These are phyloP conservation scores for Ophiocordyceps camponoti-leonardi DNA, from an alignment of 2,329 filamentous ascomycete species.

Conservation along the genomic window DNA sequence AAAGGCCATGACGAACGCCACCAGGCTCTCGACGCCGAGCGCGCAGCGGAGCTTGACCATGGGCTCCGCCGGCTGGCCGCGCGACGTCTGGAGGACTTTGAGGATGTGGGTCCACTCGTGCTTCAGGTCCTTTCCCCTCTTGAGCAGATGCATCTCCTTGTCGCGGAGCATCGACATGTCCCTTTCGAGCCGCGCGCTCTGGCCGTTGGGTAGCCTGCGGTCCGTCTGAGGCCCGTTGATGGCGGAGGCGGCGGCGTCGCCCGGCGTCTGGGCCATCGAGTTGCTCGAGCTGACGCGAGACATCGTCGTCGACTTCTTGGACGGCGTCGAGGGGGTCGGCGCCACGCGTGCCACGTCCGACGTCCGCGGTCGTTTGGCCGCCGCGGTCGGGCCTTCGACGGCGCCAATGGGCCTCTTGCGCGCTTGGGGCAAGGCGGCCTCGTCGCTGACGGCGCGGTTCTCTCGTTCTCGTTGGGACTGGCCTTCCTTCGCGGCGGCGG, in stretches of 20 bases:
- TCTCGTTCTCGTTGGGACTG: constrained; percentile 6
- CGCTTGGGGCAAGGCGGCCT: constrained; percentile 17
- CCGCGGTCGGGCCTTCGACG: constrained; percentile 17
- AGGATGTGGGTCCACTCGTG: constrained; percentile 13
- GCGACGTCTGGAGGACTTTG: constrained; percentile 2
- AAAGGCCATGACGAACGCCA: constrained; percentile 37
- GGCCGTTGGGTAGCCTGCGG: constrained; percentile 13
- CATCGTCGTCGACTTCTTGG: constrained; percentile 33
- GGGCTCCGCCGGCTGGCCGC: constrained; percentile 11
- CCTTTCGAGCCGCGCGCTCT: constrained; percentile 10
- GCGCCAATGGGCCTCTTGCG: constrained; percentile 30
- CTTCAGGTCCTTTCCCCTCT: constrained; percentile 33
- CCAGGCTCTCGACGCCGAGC: constrained; percentile 29
- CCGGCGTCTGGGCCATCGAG: constrained; percentile 33
- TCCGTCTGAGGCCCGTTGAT: constrained; percentile 13
- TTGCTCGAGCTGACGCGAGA: constrained; percentile 35
- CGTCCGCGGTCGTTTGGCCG: constrained; percentile 24
- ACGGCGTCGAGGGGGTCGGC: constrained; percentile 29
- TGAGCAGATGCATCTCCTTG: constrained; percentile 19
- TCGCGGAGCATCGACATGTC: constrained; percentile 20
- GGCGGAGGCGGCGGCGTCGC: constrained; percentile 20
- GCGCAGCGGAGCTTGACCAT: constrained; percentile 23
- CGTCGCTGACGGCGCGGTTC: constrained; percentile 19
- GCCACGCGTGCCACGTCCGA: constrained; percentile 20
- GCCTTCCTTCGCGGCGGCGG: too few relatives aligned